phyloP scores from a whole-genome alignment of 805 yeast species.

The Hanseniaspora clermontiae region DNA sequence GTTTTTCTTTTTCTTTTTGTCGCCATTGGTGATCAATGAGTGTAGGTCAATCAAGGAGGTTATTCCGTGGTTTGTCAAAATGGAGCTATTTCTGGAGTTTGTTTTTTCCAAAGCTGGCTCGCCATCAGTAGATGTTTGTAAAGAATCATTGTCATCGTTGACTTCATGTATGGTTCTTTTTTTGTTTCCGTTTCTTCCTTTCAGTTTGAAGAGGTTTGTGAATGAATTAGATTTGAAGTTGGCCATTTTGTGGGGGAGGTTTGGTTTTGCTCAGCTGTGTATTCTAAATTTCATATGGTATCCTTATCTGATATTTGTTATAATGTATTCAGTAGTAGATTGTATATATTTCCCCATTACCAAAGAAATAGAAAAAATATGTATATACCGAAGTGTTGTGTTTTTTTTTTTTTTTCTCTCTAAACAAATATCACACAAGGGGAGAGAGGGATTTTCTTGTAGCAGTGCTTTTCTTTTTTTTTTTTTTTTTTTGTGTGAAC shows the following conservation, averaged over 20 bases:
- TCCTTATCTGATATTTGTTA: too few species aligned
- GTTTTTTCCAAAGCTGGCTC: background rate
- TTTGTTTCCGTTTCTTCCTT: conserved; percentile 20
- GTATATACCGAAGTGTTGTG: too few species aligned
- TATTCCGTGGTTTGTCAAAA: conserved; percentile 2
- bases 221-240: conserved; percentile 19
- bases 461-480: too few species aligned
- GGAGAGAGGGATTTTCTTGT: too few species aligned
- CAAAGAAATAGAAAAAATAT: too few species aligned
- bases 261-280: too few species aligned
- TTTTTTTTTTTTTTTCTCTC: too few species aligned
- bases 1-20: conserved; percentile 4
- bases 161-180: conserved; percentile 11
- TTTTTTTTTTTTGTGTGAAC: too few species aligned
- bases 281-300: background rate
- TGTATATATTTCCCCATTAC: too few species aligned
- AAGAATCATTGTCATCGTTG: background rate
- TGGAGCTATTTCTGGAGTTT: background rate
- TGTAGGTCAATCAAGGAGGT: conserved; percentile 9
- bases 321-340: too few species aligned
- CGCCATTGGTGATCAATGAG: background rate
- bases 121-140: background rate
- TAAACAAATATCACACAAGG: too few species aligned
- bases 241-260: too few species aligned
- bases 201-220: conserved; percentile 25